Base-by-base conservation (phyloP, 768 basidiomycete genomes). In the Mycena latifolia region DNA sequence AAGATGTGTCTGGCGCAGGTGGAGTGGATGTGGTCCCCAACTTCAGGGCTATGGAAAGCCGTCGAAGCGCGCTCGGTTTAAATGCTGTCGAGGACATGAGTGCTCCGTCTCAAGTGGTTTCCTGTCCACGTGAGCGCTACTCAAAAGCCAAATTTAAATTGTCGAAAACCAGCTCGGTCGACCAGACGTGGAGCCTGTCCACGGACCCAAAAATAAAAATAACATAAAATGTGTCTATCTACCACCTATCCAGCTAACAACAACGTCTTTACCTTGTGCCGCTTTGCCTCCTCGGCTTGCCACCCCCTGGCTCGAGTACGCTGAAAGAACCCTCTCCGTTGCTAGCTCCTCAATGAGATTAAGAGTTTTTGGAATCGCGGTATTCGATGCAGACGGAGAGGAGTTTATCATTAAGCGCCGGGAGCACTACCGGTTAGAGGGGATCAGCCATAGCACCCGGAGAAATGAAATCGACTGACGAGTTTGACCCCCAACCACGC, bases 401-500 rank as follows among this genome's bases (percentile, higher is more conserved):
- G 76, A 76, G 11, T 84, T 80, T 6, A 77, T 74, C 10, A 85
- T 73, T 24, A 92, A 81, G 53, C 84, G 87, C 27, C 84, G 85
- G 22, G 90, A 78, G 69, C 89, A 92, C 92, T 93, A 61, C 22
- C 55, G 14, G 57, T 28, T 25, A 43, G 48, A 45, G 28, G 43
- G 60, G 22, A 22, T 39, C 31, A 27, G 53, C 39, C 12, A 61
- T 43, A 56, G 25, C 17, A 17, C 27, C 35, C 31, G 22, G 24
- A 17, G 63, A 61, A 69, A 43, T 56, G n/a, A 25, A 43, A 18
- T 20, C 11, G 55, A 70, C 45, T 59, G 65, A 95, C 94, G 47
- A 92, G 82, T 74, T 94, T 94, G 37, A 94, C 85, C 5, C 94
- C 94, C 75, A 88, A 89, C 94, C 94, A 95, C 9, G 93, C 92